Evolutionary conservation across 1,284 basidiomycete species (phyloP).

Genomic region (Moesziomyces antarcticus): DNA sequence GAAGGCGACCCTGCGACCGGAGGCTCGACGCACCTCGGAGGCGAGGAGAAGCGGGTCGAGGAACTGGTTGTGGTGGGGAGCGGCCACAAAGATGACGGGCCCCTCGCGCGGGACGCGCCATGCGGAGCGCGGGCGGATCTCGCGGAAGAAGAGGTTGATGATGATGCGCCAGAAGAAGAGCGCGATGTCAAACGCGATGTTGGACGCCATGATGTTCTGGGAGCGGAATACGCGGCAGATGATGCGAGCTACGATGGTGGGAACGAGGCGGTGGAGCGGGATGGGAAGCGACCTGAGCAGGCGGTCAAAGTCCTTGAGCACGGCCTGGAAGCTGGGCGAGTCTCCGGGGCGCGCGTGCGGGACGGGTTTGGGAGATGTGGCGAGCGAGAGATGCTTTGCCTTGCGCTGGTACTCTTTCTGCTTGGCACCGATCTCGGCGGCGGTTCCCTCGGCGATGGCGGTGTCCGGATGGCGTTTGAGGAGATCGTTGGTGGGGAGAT

Average conservation of each 20-base stretch:
- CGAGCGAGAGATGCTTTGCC: slow-evolving; percentile 42
- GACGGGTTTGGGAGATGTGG: slow-evolving; percentile 4
- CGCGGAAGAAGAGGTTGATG: slow-evolving; percentile 96
- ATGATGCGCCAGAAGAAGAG: slow-evolving; percentile 75
- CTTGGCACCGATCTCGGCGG: slow-evolving; percentile 34
- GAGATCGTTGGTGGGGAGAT: slow-evolving; percentile 29
- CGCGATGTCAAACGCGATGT: slow-evolving; percentile 68
- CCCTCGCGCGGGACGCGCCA: slow-evolving; percentile 91
- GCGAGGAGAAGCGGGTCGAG: slow-evolving; percentile 91
- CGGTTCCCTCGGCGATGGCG: slow-evolving; percentile 31
- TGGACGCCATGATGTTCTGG: slow-evolving; percentile 61
- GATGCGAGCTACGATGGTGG: slow-evolving; percentile 49
- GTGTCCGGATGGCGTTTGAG: slow-evolving; percentile 29
- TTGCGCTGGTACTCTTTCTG: slow-evolving; percentile 40
- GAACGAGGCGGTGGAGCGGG: slow-evolving; percentile 57
- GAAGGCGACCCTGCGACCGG: slow-evolving; percentile 84
- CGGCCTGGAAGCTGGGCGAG: slow-evolving; percentile 34
- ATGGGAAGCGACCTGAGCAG: slow-evolving; percentile 57
- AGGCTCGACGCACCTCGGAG: slow-evolving; percentile 85
- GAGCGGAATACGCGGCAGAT: slow-evolving; percentile 53
- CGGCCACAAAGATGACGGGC: slow-evolving; percentile 94
- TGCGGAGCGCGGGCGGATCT: slow-evolving; percentile 91
- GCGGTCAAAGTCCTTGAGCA: slow-evolving; percentile 55
- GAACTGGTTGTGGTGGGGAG: slow-evolving; percentile 98
- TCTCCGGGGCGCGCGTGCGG: slow-evolving; percentile 44